These are phyloP conservation scores for Striga asiatica DNA, from an alignment of 257 asterid genomes.

Conservation along the genomic window DNA sequence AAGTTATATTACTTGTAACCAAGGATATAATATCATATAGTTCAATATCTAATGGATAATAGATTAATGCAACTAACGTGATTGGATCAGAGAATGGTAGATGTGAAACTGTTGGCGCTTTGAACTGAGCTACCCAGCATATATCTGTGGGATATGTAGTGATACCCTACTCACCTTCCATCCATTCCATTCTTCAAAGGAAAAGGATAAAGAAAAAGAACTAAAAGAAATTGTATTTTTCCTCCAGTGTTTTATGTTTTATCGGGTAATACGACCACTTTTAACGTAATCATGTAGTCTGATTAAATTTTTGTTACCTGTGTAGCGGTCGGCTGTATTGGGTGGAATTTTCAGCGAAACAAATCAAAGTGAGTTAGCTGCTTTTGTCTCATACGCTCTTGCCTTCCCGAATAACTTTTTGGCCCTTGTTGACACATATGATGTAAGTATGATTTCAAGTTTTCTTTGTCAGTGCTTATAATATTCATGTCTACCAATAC, in stretches of 20 bases:
- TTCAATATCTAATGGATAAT: neutral
- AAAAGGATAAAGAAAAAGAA: neutral
- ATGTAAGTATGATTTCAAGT: constrained; percentile 39
- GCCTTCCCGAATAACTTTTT: constrained; percentile 79
- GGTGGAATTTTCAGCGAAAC: constrained; percentile 76
- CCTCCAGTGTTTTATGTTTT: neutral
- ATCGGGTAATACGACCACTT: too few relatives aligned
- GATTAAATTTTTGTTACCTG: constrained; percentile 14
- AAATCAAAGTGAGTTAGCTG: constrained; percentile 87
- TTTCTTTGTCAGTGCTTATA: constrained; percentile 10
- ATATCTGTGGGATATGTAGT: too few relatives aligned
- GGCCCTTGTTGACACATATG: constrained; percentile 96
- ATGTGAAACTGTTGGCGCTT: neutral
- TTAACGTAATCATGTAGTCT: constrained; percentile 10
- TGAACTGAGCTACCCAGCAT: too few relatives aligned
- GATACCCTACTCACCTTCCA: too few relatives aligned
- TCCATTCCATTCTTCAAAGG: neutral
- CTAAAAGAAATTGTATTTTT: neutral
- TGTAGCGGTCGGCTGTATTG: constrained; percentile 32
- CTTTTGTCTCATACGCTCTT: constrained; percentile 79
- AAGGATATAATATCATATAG: neutral
- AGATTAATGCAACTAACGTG: neutral
- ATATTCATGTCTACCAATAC: constrained; percentile 5
- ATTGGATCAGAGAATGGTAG: neutral
- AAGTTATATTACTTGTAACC: neutral